Percentiles rank a stretch among this genome's conserved stretches.
Evolutionary conservation across 331 rosid species (phyloP).

Genomic region (Pyrus hybrid): DNA sequence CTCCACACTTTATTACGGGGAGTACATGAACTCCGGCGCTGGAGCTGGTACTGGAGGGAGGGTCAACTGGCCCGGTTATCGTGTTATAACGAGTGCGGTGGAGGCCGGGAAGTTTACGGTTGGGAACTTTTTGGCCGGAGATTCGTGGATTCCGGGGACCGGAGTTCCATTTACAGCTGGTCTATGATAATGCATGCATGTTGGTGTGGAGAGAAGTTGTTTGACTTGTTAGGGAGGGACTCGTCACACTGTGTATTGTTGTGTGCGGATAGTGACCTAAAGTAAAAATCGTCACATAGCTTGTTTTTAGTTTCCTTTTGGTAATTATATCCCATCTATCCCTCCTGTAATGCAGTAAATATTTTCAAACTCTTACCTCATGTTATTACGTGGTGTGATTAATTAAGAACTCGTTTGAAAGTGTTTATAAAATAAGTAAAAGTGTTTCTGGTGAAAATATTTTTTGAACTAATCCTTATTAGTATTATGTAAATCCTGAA

Average conservation of each 20-base stretch:
- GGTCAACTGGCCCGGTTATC: conserved; percentile 35
- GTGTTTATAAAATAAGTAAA: no score
- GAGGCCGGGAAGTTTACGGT: conserved; percentile 29
- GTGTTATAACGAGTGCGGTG: conserved; percentile 12
- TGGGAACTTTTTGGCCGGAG: conserved; percentile 23
- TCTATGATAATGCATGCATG: conserved; percentile 1
- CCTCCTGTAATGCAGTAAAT: no score
- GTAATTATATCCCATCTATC: background rate
- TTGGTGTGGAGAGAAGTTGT: background rate
- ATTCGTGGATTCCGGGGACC: conserved; percentile 21
- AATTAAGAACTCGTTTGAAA: no score
- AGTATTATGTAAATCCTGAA: no score
- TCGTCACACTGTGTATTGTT: background rate
- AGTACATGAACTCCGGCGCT: no score
- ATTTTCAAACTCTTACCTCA: no score
- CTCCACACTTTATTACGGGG: no score
- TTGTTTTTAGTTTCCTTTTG: background rate
- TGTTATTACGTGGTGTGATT: no score
- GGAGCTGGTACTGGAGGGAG: no score
- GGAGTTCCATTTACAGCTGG: conserved; percentile 30
- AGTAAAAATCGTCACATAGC: background rate
- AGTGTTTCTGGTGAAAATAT: no score
- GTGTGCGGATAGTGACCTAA: background rate
- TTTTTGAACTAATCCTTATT: no score
- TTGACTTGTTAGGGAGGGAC: background rate